Evolutionary conservation across 1,139 yeast species (phyloP), one percentile per base, ranked within the genome.

Genomic region (Candida sojae): DNA sequence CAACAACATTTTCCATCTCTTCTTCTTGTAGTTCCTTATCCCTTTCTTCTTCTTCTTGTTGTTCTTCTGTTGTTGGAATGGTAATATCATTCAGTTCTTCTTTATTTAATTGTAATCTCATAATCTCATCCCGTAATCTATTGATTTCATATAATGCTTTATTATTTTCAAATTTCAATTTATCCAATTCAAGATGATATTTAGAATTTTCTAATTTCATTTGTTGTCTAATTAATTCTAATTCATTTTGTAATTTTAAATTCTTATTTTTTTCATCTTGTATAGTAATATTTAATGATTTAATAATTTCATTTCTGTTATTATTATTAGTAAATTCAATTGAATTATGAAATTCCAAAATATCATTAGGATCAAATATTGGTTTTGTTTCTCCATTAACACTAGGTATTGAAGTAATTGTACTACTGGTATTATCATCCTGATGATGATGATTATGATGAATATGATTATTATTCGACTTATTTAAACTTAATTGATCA

Each of bases 401-500:
- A 33, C 35, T 33, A 33, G 35, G 35, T 13, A 17, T n/a, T 12
- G 35, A 26, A 8, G 29, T 26, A 26, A 26, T 26, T 26, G 29
- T 26, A 8, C 29, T 26, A 8, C 29, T 26, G 9, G 6, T 26
- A 8, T 8, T 26, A 26, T 26, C 29, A 26, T 26, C 4, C 4
- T 8, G 2, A 3, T 26, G 6, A 26, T 26, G 29, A 26, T 26
- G 6, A 26, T 26, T 2, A 26, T 26, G 29, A 26, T 26, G 2
- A 26, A 6, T 25, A 25, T 13, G n/a, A 11, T 11, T 25, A 8
- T 12, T 25, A 26, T 12, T 25, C 4, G 39, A 25, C 11, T 30
- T 25, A 7, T 41, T 31, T 17, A 41, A 25, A 33, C 43, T 41
- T 6, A 41, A 41, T 13, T 33, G 13, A 13, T 41, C 43, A 5